Evolutionary conservation across 768 basidiomycete genomes (phyloP).

Genomic region (Macrolepiota fuliginosa): DNA sequence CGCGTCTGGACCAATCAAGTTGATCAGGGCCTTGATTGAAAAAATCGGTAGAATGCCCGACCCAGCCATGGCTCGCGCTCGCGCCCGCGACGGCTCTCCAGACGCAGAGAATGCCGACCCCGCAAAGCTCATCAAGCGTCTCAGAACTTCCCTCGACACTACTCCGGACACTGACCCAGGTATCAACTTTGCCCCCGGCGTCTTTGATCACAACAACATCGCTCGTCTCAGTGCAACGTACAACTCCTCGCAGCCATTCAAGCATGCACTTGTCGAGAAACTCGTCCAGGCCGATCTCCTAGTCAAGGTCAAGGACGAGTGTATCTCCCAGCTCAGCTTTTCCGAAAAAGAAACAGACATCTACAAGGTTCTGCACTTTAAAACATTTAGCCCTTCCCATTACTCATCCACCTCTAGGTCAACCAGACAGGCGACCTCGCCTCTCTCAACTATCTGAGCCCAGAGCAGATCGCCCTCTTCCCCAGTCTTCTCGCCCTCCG

Average conservation of each 20-base stretch:
- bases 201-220: slow-evolving; percentile 59
- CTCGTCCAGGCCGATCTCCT: slow-evolving; percentile 85
- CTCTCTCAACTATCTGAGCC: slow-evolving; percentile 83
- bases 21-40: background rate
- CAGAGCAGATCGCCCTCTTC: slow-evolving; percentile 73
- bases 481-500: slow-evolving; percentile 80
- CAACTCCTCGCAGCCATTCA: slow-evolving; percentile 64
- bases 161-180: slow-evolving; percentile 29
- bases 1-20: slow-evolving; percentile 6
- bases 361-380: slow-evolving; percentile 66
- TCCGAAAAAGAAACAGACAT: slow-evolving; percentile 97
- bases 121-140: slow-evolving; percentile 22
- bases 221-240: slow-evolving; percentile 58
- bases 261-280: slow-evolving; percentile 75
- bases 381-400: slow-evolving; percentile 9
- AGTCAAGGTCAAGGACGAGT: slow-evolving; percentile 80
- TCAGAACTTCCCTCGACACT: slow-evolving; percentile 24
- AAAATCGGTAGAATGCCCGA: background rate
- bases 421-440: slow-evolving; percentile 97
- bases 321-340: slow-evolving; percentile 73
- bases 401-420: slow-evolving; percentile 50
- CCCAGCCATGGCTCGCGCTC: slow-evolving; percentile 41
- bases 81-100: slow-evolving; percentile 45
- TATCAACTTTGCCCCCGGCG: slow-evolving; percentile 43
- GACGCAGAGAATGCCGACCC: slow-evolving; percentile 18